Evolutionary conservation across 2,329 filamentous ascomycete genomes (phyloP).

Genomic region (Trichoderma lentiforme): DNA sequence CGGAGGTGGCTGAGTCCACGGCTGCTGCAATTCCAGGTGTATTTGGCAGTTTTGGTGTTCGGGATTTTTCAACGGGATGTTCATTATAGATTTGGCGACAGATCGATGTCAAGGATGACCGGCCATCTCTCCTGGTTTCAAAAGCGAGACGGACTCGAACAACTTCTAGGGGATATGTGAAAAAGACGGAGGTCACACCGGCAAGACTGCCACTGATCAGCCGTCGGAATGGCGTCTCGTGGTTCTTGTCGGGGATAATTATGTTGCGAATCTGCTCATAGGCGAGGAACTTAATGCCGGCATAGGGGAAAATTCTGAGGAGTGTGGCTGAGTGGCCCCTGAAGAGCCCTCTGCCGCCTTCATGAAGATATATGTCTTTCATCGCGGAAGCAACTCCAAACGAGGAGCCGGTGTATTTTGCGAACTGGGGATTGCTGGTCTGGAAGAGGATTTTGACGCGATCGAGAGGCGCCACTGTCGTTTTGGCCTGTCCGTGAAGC

Average conservation of each 20-base stretch:
- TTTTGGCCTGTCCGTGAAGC: slow-evolving; percentile 68
- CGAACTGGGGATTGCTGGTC: slow-evolving; percentile 87
- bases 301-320: slow-evolving; percentile 93
- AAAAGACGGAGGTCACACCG: slow-evolving; percentile 88
- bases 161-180: slow-evolving; percentile 92
- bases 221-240: slow-evolving; percentile 79
- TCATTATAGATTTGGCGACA: slow-evolving; percentile 86
- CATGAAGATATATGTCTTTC: slow-evolving; percentile 72
- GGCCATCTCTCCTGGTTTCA: slow-evolving; percentile 75
- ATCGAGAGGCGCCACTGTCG: slow-evolving; percentile 90
- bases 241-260: slow-evolving; percentile 65
- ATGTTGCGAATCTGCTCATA: slow-evolving; percentile 90
- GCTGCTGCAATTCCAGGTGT: slow-evolving; percentile 33
- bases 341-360: slow-evolving; percentile 76
- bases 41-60: slow-evolving; percentile 30
- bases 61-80: slow-evolving; percentile 44
- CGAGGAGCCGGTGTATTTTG: slow-evolving; percentile 90
- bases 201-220: slow-evolving; percentile 71
- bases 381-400: slow-evolving; percentile 78
- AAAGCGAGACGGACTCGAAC: slow-evolving; percentile 91
- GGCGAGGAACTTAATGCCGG: slow-evolving; percentile 94
- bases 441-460: slow-evolving; percentile 99
- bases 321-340: slow-evolving; percentile 93
- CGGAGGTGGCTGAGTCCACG: slow-evolving; percentile 42
- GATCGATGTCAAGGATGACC: slow-evolving; percentile 70